Evolutionary conservation across 2,329 filamentous ascomycete species (phyloP).

Genomic region (Fusarium transvaalense): DNA sequence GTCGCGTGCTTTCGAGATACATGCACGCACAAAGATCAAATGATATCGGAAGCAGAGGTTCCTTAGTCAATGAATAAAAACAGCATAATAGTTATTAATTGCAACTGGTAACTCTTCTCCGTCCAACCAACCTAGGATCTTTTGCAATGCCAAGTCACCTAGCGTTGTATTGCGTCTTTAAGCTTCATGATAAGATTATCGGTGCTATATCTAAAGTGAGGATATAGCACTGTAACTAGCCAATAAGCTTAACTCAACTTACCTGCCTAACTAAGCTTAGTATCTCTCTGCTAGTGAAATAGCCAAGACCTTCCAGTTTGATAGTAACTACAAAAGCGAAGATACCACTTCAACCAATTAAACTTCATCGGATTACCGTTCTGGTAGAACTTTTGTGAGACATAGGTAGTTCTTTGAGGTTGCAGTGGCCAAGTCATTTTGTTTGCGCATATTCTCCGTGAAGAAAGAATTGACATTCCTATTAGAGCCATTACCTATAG

Average conservation of each 20-base stretch:
- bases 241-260: conserved; percentile 18
- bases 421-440: neutral
- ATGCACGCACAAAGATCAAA: neutral
- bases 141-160: conserved; percentile 6
- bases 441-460: too few species aligned
- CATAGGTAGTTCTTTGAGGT: neutral
- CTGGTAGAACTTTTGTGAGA: conserved; percentile 25
- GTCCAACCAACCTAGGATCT: conserved; percentile 13
- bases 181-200: conserved; percentile 33
- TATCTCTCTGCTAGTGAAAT: neutral
- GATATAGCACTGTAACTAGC: neutral
- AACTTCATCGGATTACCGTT: neutral
- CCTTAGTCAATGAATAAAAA: neutral
- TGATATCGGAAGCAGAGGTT: neutral
- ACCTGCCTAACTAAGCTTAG: conserved; percentile 27
- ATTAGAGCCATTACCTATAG: neutral
- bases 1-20: neutral
- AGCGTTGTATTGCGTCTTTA: conserved; percentile 22
- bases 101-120: neutral
- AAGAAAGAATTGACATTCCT: neutral
- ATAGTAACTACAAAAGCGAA: neutral
- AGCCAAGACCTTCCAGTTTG: conserved; percentile 3
- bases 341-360: conserved; percentile 3
- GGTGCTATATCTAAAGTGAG: neutral
- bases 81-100: neutral